Conservation (phyloP, 257 asterid species). For the Solanum rostratum region DNA sequence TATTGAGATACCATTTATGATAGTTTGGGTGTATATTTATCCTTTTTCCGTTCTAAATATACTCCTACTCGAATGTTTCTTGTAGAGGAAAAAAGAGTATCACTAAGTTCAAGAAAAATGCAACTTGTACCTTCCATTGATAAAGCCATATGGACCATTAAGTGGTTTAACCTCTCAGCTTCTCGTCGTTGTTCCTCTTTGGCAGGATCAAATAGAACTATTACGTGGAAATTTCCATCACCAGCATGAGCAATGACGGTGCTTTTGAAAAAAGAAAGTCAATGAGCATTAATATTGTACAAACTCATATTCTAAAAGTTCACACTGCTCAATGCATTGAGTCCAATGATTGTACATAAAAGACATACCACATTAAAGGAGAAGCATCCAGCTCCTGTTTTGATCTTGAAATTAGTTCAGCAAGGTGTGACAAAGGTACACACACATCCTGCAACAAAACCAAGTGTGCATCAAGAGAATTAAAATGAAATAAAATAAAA, state of each 20-base stretch:
- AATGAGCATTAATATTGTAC: not conserved
- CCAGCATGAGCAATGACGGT: constrained; percentile 97
- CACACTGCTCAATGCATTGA: not conserved
- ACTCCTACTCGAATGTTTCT: no score
- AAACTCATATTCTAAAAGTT: not conserved
- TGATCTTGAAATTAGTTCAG: constrained; percentile 72
- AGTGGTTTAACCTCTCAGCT: constrained; percentile 84
- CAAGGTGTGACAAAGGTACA: constrained; percentile 84
- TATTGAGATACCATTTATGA: no score
- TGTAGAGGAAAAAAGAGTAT: not conserved
- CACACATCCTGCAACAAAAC: constrained; percentile 64
- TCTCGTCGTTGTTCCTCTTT: constrained; percentile 54
- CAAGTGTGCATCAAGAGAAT: not conserved
- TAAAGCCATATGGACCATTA: constrained; percentile 82
- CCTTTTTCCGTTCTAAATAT: no score
- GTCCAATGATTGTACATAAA: not conserved
- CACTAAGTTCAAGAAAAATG: not conserved
- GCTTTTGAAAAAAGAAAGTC: constrained; percentile 31
- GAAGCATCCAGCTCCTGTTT: constrained; percentile 76
- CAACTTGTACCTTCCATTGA: constrained; percentile 74
- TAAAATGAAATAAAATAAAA: not conserved
- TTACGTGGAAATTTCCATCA: constrained; percentile 90
- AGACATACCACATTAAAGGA: constrained; percentile 55
- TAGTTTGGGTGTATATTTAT: no score
- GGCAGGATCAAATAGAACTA: constrained; percentile 65